Conservation (phyloP, 371 early-diverging fungal species). For the Zychaea mexicana region DNA sequence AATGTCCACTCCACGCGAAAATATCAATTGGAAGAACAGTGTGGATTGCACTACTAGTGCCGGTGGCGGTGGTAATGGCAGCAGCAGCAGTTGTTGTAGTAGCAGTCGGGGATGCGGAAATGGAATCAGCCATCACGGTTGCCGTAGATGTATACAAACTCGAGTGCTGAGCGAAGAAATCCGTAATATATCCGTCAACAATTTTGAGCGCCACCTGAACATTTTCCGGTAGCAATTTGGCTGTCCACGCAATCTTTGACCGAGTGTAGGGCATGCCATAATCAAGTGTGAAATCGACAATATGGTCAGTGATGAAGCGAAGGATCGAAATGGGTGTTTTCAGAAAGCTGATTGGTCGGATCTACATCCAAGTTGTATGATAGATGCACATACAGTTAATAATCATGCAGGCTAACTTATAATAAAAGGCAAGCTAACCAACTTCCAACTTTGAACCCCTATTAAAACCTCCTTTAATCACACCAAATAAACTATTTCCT, state of each 20-base stretch:
- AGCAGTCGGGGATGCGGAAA: too few relatives aligned
- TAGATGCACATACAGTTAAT: too few relatives aligned
- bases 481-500: neutral
- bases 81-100: neutral
- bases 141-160: neutral
- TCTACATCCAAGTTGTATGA: too few relatives aligned
- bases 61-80: too few relatives aligned
- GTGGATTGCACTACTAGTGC: too few relatives aligned
- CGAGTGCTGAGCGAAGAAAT: neutral
- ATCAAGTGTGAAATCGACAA: constrained; percentile 56
- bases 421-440: too few relatives aligned
- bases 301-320: constrained; percentile 54
- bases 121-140: neutral
- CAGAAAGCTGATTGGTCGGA: constrained; percentile 49
- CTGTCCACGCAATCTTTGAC: constrained; percentile 7
- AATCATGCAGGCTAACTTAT: too few relatives aligned
- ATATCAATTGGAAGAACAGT: neutral
- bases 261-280: constrained; percentile 30
- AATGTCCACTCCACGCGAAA: neutral
- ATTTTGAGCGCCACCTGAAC: constrained; percentile 9
- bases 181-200: neutral
- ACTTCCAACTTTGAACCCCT: too few relatives aligned
- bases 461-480: neutral
- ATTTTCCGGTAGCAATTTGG: constrained; percentile 14
- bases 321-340: constrained; percentile 51